Base-by-base conservation (phyloP, 345 rosid genomes). In the Passiflora organensis region DNA sequence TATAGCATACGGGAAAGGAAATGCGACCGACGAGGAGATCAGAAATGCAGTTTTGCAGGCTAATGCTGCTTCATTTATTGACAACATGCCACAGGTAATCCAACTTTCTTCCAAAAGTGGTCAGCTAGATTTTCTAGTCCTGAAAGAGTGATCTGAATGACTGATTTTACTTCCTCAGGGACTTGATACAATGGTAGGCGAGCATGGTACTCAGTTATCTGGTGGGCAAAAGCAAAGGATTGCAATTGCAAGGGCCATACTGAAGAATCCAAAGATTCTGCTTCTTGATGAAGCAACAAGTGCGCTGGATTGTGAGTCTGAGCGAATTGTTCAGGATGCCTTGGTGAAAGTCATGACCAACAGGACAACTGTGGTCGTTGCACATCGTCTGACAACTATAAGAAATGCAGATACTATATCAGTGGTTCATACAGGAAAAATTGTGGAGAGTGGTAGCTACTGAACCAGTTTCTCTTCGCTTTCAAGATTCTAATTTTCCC, bases 271-370 rank as follows among this genome's bases (percentile, higher is more conserved):
- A 5, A 84, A 70, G 66, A 85, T 90, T 46, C 81, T 89, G 55
- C 95, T 90, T 17, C 86, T 90, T 16, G 97, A 89, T 12, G 97
- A 90, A 77, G 95, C 90, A 0, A 90, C 95, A 38, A 90, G 95
- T 42, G 95, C 93, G 0, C 68, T 90, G 23, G 94, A 90, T 66
- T 87, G 89, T 1, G 97, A 90, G 59, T 87, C 94, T 0, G 96
- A 90, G 69, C 78, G 79, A 23, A 60, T 84, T 23, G 95, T 90
- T 48, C 97, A 90, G 67, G 90, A 76, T 45, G 91, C 97, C 18
- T 62, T 90, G 12, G 89, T 66, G 32, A 85, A 73, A 49, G 64
- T 81, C 37, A 84, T 90, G 91, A 19, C 65, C 9, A 78, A 68
- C 50, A 62, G 95, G 28, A 90, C 95, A 16, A 90, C 97, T 5